A percentile compares a stretch with the other conserved stretches of the same genome.
Conservation (phyloP, 306 rosid species). For the Prunus persica region DNA sequence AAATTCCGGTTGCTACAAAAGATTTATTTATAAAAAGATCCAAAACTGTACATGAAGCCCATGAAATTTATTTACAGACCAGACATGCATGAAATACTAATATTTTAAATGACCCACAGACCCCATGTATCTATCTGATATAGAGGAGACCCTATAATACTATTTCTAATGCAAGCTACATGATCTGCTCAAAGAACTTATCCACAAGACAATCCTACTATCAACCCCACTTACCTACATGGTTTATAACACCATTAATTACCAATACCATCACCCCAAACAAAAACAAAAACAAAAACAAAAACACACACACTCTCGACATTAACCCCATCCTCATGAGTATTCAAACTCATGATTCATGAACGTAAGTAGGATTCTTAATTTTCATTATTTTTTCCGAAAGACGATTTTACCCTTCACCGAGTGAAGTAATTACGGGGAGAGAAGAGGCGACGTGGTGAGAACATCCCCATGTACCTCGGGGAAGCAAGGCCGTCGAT, state of each 20-base stretch:
- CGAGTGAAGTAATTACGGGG: conserved; percentile 44
- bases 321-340: conserved; percentile 15
- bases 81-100: neutral
- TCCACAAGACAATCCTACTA: neutral
- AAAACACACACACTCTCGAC: neutral
- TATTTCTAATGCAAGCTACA: neutral
- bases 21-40: neutral
- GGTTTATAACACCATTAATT: neutral
- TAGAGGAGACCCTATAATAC: neutral
- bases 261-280: neutral
- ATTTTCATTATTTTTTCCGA: neutral
- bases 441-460: conserved; percentile 81
- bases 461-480: conserved; percentile 58
- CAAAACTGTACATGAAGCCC: neutral
- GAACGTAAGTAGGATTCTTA: neutral
- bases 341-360: conserved; percentile 2
- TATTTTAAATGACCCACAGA: neutral
- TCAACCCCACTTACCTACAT: neutral
- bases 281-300: neutral
- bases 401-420: conserved; percentile 13
- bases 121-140: neutral
- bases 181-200: neutral
- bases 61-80: neutral
- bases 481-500: conserved; percentile 72
- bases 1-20: too few species aligned